Evolutionary conservation across 805 yeast genomes (phyloP), one percentile per base, ranked within the genome.

Genomic region (Metschnikowia similis): DNA sequence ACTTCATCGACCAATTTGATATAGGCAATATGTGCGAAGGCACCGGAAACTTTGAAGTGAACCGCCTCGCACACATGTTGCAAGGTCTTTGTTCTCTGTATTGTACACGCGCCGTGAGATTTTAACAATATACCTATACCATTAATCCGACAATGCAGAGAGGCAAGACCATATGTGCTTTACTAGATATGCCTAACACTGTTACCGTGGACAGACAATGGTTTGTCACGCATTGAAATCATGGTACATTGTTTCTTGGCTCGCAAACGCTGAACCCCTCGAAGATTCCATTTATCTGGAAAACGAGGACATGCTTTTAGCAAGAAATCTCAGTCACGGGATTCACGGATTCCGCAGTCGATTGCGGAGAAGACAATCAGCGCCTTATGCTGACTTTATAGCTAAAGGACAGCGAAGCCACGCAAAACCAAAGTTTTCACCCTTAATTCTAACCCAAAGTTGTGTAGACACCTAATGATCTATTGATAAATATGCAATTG

Each of bases 341-440:
- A 26, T 38, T 38, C 27, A 38, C 31, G 41, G n/a, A 38, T 26
- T 11, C 30, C 30, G 41, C 41, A 26, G 17, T 13, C 30, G 27
- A 26, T 16, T 38, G 31, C 31, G 41, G 41, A 38, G 41, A 38
- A 38, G 30, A 38, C 41, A 38, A 36, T 27, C 26, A 10, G 31
- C 29, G 31, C 41, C 17, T n/a, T 27, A 38, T 38, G 30, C 41
- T 26, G 41, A 16, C n/a, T n/a, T 3, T n/a, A 7, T n/a, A 26
- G 26, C 41, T 27, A 38, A 27, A 38, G 41, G 41, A 38, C 41
- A 38, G 41, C 41, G 9, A 38, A 38, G 41, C 31, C 41, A 38
- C 31, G 41, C 41, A 30, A n/a, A 30, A 17, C 27, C 17, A 38
- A 38, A 38, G 13, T 38, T 38, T 38, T 27, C 17, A 6, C 31